Evolutionary conservation across 176 grass and related monocot genomes (phyloP).

Genomic region (Neostapfia colusana): DNA sequence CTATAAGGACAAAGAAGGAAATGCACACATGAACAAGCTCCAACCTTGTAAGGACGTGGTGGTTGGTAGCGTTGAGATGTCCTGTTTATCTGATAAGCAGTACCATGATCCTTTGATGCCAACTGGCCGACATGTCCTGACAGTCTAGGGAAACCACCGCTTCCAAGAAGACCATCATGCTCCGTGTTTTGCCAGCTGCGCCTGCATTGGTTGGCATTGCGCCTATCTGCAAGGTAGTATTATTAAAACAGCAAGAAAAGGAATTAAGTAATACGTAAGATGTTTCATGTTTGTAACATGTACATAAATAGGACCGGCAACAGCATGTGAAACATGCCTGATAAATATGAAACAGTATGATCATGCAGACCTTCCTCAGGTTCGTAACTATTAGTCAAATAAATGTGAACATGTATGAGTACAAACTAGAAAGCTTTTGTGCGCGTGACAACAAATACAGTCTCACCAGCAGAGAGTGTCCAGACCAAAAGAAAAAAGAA

Average conservation of each 20-base stretch:
- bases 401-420: neutral
- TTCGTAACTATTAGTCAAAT: neutral
- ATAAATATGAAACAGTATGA: constrained; percentile 22
- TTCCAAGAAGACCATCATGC: constrained; percentile 94
- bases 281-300: neutral
- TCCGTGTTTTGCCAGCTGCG: constrained; percentile 67
- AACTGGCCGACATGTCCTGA: constrained; percentile 58
- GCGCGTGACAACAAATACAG: neutral
- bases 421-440: constrained; percentile 17
- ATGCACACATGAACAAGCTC: neutral
- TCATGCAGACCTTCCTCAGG: neutral
- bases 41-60: constrained; percentile 82
- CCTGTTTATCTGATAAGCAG: constrained; percentile 60
- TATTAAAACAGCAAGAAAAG: constrained; percentile 11
- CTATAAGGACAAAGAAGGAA: constrained; percentile 23
- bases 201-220: constrained; percentile 56
- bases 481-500: neutral
- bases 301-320: neutral
- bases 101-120: constrained; percentile 53
- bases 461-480: neutral
- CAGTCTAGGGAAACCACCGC: constrained; percentile 69
- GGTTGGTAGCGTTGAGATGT: constrained; percentile 87
- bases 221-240: constrained; percentile 52
- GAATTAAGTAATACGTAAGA: constrained; percentile 11
- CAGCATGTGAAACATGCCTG: neutral